Conservation (phyloP, 2,329 filamentous ascomycete genomes). For the Alternaria sp. region DNA sequence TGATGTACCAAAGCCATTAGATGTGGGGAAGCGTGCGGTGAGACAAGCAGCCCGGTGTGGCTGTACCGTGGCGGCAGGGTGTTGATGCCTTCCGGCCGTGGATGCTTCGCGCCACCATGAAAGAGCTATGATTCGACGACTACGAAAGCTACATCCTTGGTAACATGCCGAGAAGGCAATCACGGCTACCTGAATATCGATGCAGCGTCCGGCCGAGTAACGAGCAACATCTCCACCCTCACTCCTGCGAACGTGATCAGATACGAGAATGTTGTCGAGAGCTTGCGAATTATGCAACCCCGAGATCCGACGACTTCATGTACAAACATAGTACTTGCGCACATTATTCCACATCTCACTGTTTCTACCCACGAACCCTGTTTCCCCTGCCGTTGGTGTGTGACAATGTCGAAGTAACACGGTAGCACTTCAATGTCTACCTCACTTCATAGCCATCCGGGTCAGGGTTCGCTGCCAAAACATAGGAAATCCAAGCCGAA, state of each 20-base stretch:
- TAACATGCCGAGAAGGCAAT: neutral
- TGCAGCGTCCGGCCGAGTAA: neutral
- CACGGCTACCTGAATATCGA: neutral
- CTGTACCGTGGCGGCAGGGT: constrained; percentile 29
- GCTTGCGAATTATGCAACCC: neutral
- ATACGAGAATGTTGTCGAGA: constrained; percentile 1
- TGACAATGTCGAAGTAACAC: neutral
- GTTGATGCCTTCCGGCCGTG: constrained; percentile 19
- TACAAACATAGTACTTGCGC: neutral
- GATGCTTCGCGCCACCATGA: constrained; percentile 21
- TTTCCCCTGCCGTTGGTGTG: constrained; percentile 1
- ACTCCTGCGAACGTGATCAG: constrained; percentile 6
- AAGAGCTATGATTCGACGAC: neutral
- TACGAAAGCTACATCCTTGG: neutral
- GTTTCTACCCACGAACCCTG: constrained; percentile 9
- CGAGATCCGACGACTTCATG: neutral
- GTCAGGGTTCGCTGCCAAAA: neutral
- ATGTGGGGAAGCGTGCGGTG: constrained; percentile 33
- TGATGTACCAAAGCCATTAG: constrained; percentile 22
- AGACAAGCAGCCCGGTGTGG: constrained; percentile 33
- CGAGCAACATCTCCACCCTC: neutral
- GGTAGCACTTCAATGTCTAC: neutral
- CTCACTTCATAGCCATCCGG: neutral
- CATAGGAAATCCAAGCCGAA: neutral
- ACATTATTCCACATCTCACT: neutral